Conservation (phyloP, 768 basidiomycete species). For the Leucocoprinus birnbaumii region DNA sequence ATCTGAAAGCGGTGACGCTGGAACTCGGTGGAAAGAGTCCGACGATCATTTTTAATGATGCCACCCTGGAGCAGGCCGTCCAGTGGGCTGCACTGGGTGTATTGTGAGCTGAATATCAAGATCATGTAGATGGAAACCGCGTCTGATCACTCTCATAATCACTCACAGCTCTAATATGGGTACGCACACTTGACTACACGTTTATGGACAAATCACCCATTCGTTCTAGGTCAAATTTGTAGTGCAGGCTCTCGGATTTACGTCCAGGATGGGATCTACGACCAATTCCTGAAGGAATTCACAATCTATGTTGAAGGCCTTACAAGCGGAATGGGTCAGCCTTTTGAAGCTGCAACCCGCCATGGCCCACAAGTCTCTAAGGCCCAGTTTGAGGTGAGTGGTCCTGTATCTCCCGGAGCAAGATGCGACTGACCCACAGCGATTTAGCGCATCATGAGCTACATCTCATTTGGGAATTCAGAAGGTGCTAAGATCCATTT, state of each 20-base stretch:
- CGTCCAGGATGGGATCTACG: conserved; percentile 79
- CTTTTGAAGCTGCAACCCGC: conserved; percentile 50
- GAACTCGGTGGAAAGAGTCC: conserved; percentile 82
- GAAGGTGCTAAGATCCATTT: conserved; percentile 65
- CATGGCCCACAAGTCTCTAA: conserved; percentile 77
- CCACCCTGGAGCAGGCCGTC: conserved; percentile 68
- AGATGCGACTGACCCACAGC: too few species aligned
- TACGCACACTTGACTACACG: too few species aligned
- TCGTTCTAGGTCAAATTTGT: conserved; percentile 58
- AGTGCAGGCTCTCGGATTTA: conserved; percentile 81
- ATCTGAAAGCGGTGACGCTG: conserved; percentile 82
- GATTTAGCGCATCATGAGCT: conserved; percentile 64
- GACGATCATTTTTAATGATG: conserved; percentile 70
- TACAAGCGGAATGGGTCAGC: conserved; percentile 53
- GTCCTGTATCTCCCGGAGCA: too few species aligned
- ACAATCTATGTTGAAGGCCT: conserved; percentile 46
- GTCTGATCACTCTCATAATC: background rate
- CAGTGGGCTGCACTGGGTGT: conserved; percentile 72
- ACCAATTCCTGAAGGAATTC: conserved; percentile 65
- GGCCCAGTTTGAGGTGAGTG: conserved; percentile 54
- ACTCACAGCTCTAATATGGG: conserved; percentile 26
- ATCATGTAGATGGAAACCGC: conserved; percentile 11
- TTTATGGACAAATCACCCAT: background rate
- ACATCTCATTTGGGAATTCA: conserved; percentile 72
- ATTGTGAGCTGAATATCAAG: too few species aligned